phyloP scores from a whole-genome alignment of 768 basidiomycete genomes.

The Boletus subparvulus region DNA sequence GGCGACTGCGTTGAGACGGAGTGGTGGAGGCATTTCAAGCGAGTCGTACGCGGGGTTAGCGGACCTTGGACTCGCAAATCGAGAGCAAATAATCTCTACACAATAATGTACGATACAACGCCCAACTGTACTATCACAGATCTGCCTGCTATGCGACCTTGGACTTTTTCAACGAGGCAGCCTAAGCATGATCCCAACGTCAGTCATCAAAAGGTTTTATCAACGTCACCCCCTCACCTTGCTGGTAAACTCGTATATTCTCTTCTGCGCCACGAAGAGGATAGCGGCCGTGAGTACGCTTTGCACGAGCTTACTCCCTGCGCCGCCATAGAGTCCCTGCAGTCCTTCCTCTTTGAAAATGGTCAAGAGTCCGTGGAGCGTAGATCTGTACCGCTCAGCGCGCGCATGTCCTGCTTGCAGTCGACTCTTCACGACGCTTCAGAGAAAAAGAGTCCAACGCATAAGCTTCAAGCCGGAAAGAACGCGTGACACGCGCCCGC shows the following conservation, averaged over 20 bases:
- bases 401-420: conserved; percentile 71
- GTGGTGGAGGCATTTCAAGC: conserved; percentile 57
- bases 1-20: conserved; percentile 77
- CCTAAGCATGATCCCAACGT: conserved; percentile 6
- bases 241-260: conserved; percentile 75
- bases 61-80: background rate
- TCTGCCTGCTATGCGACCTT: background rate
- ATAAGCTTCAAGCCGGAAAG: background rate
- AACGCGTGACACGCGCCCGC: conserved; percentile 14
- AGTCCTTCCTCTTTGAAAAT: conserved; percentile 79
- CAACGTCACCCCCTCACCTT: conserved; percentile 27
- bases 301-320: conserved; percentile 85
- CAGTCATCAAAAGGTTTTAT: background rate
- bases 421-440: conserved; percentile 71
- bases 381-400: conserved; percentile 71
- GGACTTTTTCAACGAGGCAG: conserved; percentile 13
- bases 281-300: conserved; percentile 93
- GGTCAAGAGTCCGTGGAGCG: conserved; percentile 71
- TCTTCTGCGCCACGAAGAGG: conserved; percentile 85
- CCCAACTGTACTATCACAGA: background rate
- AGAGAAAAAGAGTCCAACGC: background rate
- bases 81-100: background rate
- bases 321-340: conserved; percentile 84
- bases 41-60: too few relatives aligned
- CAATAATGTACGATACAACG: background rate